Base-by-base conservation (phyloP, 495 filamentous ascomycete species). In the Tuber melanosporum region DNA sequence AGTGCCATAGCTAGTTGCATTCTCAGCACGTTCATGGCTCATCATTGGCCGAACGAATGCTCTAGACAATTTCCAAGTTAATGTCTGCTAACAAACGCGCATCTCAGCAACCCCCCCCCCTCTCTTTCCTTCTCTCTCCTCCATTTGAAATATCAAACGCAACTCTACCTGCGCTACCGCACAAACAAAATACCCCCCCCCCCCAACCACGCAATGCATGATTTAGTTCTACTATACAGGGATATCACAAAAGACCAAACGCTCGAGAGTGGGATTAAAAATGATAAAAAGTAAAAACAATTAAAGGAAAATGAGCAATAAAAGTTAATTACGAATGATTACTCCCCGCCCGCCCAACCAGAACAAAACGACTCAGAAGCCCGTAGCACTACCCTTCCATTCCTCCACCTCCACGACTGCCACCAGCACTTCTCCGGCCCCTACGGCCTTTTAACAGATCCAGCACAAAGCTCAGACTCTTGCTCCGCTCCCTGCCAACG, bases 381-480 rank as follows among this genome's bases (percentile, higher is more conserved):
- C 41, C 1, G 32, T 32, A 32, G 17, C 36, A 36, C 57, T 70
- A 39, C 73, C 49, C 47, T 71, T 46, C 52, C 73, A 39, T 41
- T 52, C 49, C 70, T 32, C 73, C 1, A 20, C 73, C n/a, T 66
- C 69, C 26, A n/a, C 66, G 39, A 45, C 46, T 66, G 43, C 74
- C 41, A 26, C 74, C 71, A 71, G 12, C 7, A 47, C 75, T 36
- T 49, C 22, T 43, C 62, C 47, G 70, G 26, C 26, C 71, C 39
- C 52, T 71, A 22, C 71, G 44, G 9, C 22, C 52, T 42, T 41
- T 73, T 19, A 76, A 71, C 43, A 76, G 42, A 74, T 74, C 80
- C 49, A 81, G 47, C 36, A 82, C 74, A 15, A 78, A 47, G 14
- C 80, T 72, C 52, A 79, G 71, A 47, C 80, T 82, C 52, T 70